Conservation (phyloP, 2,329 filamentous ascomycete species). For the Leptographium procerum region DNA sequence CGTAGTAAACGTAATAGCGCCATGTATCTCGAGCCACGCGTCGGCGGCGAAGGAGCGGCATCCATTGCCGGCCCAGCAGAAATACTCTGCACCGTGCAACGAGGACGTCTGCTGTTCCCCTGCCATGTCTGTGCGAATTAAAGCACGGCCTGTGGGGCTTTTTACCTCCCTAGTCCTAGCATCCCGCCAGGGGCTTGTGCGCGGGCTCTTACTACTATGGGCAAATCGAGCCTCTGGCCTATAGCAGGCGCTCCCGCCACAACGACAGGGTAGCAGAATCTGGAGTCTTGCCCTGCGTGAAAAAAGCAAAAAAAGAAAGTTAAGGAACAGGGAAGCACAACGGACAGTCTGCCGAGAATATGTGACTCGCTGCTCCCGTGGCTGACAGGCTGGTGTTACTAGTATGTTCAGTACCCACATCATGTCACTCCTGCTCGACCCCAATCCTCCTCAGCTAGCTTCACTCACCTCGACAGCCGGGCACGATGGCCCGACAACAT, state of each 20-base stretch:
- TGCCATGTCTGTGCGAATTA: neutral
- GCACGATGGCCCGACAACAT: neutral
- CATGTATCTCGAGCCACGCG: neutral
- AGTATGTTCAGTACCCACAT: neutral
- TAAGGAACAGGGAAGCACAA: neutral
- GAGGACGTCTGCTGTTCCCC: no score
- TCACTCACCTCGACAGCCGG: neutral
- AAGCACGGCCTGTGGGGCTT: neutral
- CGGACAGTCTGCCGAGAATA: neutral
- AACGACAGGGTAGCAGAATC: neutral
- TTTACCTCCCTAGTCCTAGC: neutral
- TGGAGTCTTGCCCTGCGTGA: no score
- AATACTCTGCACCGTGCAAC: neutral
- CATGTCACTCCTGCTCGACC: neutral
- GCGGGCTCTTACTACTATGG: neutral
- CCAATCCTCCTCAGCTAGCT: neutral
- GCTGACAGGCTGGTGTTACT: neutral
- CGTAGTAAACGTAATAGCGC: neutral
- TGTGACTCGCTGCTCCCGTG: neutral
- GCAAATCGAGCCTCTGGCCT: neutral
- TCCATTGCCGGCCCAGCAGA: neutral
- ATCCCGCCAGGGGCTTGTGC: neutral
- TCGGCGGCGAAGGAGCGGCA: neutral
- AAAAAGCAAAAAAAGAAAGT: no score
- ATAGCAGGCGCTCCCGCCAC: neutral